phyloP scores from a whole-genome alignment of 2,329 filamentous ascomycete species.

The Cordyceps militaris region DNA sequence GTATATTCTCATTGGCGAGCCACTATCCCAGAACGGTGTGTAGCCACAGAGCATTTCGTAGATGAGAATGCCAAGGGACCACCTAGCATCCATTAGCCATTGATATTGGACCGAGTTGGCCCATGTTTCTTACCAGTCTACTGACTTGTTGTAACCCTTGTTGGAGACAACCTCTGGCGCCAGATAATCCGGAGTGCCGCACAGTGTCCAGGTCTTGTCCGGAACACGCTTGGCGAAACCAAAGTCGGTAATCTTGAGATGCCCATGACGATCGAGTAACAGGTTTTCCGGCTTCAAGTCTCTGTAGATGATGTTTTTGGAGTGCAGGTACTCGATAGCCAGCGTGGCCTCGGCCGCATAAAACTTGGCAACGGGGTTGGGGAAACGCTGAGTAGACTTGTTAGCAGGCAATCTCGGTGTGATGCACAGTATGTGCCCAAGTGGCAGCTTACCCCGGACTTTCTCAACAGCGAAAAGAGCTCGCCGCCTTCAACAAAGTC shows the following conservation, averaged over 20 bases:
- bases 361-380: constrained; percentile 97
- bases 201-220: constrained; percentile 98
- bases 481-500: constrained; percentile 99
- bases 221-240: constrained; percentile 97
- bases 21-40: constrained; percentile 97
- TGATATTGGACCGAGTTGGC: background rate
- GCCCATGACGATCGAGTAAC: constrained; percentile 83
- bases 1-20: constrained; percentile 98
- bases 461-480: constrained; percentile 88
- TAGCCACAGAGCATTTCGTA: constrained; percentile 99
- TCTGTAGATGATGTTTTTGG: constrained; percentile 93
- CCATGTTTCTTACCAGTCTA: constrained; percentile 75
- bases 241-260: constrained; percentile 97
- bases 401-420: background rate
- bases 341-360: constrained; percentile 96
- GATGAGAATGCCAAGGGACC: constrained; percentile 95
- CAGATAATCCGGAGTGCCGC: constrained; percentile 94
- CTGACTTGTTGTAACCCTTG: constrained; percentile 99
- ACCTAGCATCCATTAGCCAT: constrained; percentile 49
- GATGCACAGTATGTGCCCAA: background rate
- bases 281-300: constrained; percentile 95
- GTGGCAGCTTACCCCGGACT: constrained; percentile 62
- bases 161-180: constrained; percentile 98
- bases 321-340: constrained; percentile 90
- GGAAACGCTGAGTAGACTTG: constrained; percentile 65